A percentile compares a stretch with the other conserved stretches of the same genome.
These are phyloP conservation scores for Dillenia suffruticosa DNA, from an alignment of 164 flowering plant genomes.

Conservation along the genomic window DNA sequence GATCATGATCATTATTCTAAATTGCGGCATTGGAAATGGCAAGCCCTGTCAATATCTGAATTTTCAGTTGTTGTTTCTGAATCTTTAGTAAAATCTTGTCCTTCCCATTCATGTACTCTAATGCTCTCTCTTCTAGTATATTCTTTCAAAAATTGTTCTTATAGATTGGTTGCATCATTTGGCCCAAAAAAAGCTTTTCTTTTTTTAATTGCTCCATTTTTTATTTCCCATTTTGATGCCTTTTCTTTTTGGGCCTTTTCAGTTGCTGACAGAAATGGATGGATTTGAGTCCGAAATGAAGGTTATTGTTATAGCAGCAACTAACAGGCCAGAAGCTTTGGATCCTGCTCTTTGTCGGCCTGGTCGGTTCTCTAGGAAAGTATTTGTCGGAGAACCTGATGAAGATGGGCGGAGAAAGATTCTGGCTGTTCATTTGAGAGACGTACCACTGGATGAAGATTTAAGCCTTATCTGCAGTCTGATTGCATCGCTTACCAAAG, in stretches of 20 bases:
- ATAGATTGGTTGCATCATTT: no score
- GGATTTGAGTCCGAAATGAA: conserved; percentile 92
- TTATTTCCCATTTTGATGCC: background rate
- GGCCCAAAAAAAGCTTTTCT: background rate
- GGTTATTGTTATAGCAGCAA: conserved; percentile 90
- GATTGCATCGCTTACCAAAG: conserved; percentile 87
- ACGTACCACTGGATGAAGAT: conserved; percentile 88
- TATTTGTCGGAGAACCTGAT: conserved; percentile 90
- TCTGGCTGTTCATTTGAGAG: conserved; percentile 84
- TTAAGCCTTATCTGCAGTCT: conserved; percentile 54
- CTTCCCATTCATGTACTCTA: no score
- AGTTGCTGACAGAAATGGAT: conserved; percentile 99
- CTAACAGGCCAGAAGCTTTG: conserved; percentile 92
- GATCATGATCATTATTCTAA: background rate
- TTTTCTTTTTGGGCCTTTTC: conserved; percentile 13
- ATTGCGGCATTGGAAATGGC: background rate
- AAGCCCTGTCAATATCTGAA: no score
- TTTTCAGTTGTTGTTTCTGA: no score
- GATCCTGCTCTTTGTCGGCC: conserved; percentile 97
- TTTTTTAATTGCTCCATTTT: background rate
- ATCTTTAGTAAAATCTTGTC: no score
- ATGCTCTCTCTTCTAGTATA: no score
- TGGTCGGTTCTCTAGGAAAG: conserved; percentile 97
- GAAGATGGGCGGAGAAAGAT: conserved; percentile 83
- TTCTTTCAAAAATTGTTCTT: no score